Evolutionary conservation across 345 rosid genomes (phyloP).

Genomic region (Bruguiera gymnorhiza): DNA sequence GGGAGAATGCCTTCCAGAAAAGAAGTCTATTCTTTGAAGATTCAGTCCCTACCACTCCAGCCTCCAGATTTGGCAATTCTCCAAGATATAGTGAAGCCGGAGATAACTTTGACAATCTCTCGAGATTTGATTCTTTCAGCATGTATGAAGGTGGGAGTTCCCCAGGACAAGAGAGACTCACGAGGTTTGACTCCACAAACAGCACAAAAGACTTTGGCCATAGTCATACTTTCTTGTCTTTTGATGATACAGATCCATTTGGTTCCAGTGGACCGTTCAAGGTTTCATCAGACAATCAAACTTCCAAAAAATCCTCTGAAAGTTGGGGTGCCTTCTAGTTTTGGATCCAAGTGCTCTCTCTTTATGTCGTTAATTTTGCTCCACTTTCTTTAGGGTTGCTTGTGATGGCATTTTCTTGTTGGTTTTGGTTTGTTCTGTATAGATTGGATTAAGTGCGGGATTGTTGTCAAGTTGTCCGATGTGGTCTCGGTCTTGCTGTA

Average conservation of each 20-base stretch:
- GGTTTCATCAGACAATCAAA: conserved; percentile 60
- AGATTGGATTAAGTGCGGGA: conserved; percentile 26
- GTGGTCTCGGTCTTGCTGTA: conserved; percentile 1
- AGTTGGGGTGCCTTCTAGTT: conserved; percentile 64
- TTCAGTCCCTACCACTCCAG: conserved; percentile 83
- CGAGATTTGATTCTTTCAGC: conserved; percentile 92
- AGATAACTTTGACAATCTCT: conserved; percentile 64
- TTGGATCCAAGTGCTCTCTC: background rate
- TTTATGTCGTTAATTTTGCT: background rate
- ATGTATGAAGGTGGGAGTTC: conserved; percentile 58
- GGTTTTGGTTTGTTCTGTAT: conserved; percentile 28
- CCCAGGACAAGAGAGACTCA: conserved; percentile 51
- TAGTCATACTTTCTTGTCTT: conserved; percentile 56
- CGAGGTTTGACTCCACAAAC: conserved; percentile 68
- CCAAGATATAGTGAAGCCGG: conserved; percentile 77
- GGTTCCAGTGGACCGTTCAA: conserved; percentile 86
- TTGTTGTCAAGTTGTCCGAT: conserved; percentile 33
- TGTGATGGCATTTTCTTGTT: background rate
- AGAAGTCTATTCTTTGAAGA: conserved; percentile 77
- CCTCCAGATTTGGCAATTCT: conserved; percentile 76
- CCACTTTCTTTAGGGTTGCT: conserved; percentile 13
- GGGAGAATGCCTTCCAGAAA: conserved; percentile 46
- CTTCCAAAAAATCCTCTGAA: conserved; percentile 59
- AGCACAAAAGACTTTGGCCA: conserved; percentile 35
- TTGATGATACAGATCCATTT: conserved; percentile 86